Evolutionary conservation across 1,284 basidiomycete species (phyloP).

Genomic region (Afroboletus lepidellus): DNA sequence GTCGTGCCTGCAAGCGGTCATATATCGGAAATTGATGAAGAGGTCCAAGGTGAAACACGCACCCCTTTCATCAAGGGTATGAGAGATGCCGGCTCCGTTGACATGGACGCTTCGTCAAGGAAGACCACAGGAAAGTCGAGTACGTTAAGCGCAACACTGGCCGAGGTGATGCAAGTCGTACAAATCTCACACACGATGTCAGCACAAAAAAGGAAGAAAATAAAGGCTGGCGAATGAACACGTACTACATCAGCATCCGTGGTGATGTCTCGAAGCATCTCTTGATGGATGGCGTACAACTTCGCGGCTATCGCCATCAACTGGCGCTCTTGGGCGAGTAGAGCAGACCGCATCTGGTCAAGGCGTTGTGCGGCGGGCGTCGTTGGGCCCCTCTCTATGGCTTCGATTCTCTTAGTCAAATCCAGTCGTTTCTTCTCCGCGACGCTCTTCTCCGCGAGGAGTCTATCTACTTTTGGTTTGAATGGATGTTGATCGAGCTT

Average conservation of each 20-base stretch:
- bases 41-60: slow-evolving; percentile 35
- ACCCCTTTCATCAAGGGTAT: slow-evolving; percentile 89
- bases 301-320: slow-evolving; percentile 38
- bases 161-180: slow-evolving; percentile 79
- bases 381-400: slow-evolving; percentile 19
- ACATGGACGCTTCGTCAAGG: slow-evolving; percentile 94
- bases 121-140: slow-evolving; percentile 93
- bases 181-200: slow-evolving; percentile 56
- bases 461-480: slow-evolving; percentile 42
- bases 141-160: slow-evolving; percentile 54
- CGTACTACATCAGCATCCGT: slow-evolving; percentile 71
- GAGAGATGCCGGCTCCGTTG: slow-evolving; percentile 85
- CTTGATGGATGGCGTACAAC: slow-evolving; percentile 48
- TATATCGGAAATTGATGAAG: slow-evolving; percentile 13
- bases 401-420: slow-evolving; percentile 28
- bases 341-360: slow-evolving; percentile 42
- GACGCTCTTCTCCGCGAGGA: slow-evolving; percentile 36
- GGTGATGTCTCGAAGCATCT: slow-evolving; percentile 62
- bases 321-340: slow-evolving; percentile 38
- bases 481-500: slow-evolving; percentile 65
- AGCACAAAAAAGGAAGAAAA: slow-evolving; percentile 1
- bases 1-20: slow-evolving; percentile 55
- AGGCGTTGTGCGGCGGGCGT: slow-evolving; percentile 28
- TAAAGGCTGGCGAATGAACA: slow-evolving; percentile 18
- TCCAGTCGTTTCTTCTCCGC: slow-evolving; percentile 31